phyloP scores from a whole-genome alignment of 176 grass and related monocot genomes.

The Oryza longistaminata region DNA sequence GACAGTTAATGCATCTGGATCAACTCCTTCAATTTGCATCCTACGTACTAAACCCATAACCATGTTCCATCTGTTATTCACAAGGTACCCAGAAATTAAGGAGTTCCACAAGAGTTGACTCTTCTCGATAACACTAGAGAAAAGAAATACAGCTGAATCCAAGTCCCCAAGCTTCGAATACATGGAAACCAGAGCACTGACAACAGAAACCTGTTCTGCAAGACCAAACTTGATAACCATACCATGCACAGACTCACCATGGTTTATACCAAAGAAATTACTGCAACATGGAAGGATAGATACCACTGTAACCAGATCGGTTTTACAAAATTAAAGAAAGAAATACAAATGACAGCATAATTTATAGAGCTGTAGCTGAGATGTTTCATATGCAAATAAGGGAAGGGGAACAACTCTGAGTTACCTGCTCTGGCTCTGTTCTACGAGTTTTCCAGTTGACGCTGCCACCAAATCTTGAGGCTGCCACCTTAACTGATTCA shows the following conservation, averaged over 20 bases:
- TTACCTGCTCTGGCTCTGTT: conserved; percentile 43
- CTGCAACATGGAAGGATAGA: conserved; percentile 63
- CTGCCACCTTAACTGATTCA: conserved; percentile 71
- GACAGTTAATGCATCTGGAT: conserved; percentile 49
- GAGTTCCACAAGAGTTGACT: conserved; percentile 65
- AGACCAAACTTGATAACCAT: conserved; percentile 60
- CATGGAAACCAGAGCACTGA: conserved; percentile 68
- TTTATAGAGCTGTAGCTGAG: too few relatives aligned
- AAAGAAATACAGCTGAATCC: conserved; percentile 49
- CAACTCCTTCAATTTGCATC: conserved; percentile 52
- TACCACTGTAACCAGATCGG: conserved; percentile 55
- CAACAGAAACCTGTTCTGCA: conserved; percentile 48
- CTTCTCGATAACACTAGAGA: conserved; percentile 27
- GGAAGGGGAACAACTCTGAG: background rate
- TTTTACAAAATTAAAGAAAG: conserved; percentile 16
- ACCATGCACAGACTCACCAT: conserved; percentile 55
- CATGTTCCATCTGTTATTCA: conserved; percentile 42
- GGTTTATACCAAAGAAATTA: conserved; percentile 39
- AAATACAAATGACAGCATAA: background rate
- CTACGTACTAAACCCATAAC: conserved; percentile 34
- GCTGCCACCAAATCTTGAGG: conserved; percentile 82
- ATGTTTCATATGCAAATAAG: conserved; percentile 28
- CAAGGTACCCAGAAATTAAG: conserved; percentile 67
- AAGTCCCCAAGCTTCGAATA: conserved; percentile 56
- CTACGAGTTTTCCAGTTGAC: conserved; percentile 69